These are phyloP conservation scores for Phytophthora nicotianae DNA, from an alignment of 352 stramenopile genomes.

Conservation along the genomic window DNA sequence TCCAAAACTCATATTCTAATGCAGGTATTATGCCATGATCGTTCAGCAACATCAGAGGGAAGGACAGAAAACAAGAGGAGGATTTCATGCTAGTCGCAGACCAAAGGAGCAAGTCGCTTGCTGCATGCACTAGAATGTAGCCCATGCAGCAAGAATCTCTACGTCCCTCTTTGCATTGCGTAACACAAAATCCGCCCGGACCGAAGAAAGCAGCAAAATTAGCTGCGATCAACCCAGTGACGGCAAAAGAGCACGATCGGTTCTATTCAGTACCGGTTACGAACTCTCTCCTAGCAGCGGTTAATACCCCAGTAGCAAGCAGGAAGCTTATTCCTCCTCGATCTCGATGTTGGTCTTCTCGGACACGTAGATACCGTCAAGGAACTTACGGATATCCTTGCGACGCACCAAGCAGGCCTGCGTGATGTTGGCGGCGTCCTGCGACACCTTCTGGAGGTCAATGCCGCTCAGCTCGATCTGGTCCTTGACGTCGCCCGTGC, in stretches of 20 bases:
- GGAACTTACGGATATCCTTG: constrained; percentile 99
- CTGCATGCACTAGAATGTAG: background rate
- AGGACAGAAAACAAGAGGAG: constrained; percentile 15
- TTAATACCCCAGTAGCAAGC: constrained; percentile 24
- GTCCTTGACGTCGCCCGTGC: constrained; percentile 98
- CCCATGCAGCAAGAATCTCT: constrained; percentile 7
- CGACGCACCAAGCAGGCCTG: constrained; percentile 84
- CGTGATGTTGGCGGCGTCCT: constrained; percentile 88
- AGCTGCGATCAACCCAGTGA: constrained; percentile 89
- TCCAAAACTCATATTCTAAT: no score
- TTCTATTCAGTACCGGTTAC: constrained; percentile 53
- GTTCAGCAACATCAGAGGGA: background rate
- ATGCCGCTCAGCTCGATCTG: constrained; percentile 99
- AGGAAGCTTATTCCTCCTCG: constrained; percentile 55
- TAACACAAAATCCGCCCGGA: constrained; percentile 91
- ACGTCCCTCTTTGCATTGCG: constrained; percentile 31
- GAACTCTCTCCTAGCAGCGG: constrained; percentile 37
- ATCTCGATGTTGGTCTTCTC: constrained; percentile 94
- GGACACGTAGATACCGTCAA: constrained; percentile 99
- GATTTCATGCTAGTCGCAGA: constrained; percentile 57
- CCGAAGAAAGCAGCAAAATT: constrained; percentile 84
- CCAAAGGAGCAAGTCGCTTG: constrained; percentile 15
- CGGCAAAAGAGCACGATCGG: constrained; percentile 63
- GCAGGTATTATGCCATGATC: background rate
- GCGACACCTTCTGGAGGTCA: constrained; percentile 97